Evolutionary conservation across 1,284 basidiomycete species (phyloP), one percentile per base, ranked within the genome.

Genomic region (Irpex sp.): DNA sequence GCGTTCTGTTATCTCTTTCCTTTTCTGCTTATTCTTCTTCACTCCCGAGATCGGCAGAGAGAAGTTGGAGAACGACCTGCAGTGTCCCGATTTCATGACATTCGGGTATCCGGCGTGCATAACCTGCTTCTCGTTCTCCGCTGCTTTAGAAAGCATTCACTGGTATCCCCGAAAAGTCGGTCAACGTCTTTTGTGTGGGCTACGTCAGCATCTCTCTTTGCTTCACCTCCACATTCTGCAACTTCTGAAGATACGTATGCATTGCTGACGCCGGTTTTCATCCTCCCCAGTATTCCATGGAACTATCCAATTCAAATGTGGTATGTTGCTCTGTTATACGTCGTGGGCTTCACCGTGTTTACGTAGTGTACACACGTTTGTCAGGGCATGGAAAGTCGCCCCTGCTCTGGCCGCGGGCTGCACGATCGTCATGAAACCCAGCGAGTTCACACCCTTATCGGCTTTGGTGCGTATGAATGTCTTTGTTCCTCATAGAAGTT

Each of bases 231-330:
- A 4, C 26, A 26, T 26, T 26, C 26, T 26, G 3, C 26, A 3
- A 4, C 26, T 26, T 26, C 26, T 26, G 26, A 26, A 26, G 3
- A 26, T 26, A 26, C 26, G 26, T 26, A 26, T 26, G 26, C 26
- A 26, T 4, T 26, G 26, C 26, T 26, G 26, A 26, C 26, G 26
- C 26, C 26, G 26, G 3, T 3, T 57, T 37, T 50, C 17, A 37
- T 58, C n/a, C 43, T 51, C 60, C 57, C 17, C n/a, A 93, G 92
- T 68, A 93, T 94, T 67, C 92, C 92, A 9, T 94, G 91, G 92
- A 95, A 96, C 78, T 96, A 95, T 74, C 95, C 94, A 13, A 90
- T 97, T 73, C 86, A 86, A 68, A 95, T 96, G 93, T 93, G 92
- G 89, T 88, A 75, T 31, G 81, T 73, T 21, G 33, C 33, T n/a